phyloP scores from a whole-genome alignment of 2,329 filamentous ascomycete species.

The Ophiostoma pallidulum region DNA sequence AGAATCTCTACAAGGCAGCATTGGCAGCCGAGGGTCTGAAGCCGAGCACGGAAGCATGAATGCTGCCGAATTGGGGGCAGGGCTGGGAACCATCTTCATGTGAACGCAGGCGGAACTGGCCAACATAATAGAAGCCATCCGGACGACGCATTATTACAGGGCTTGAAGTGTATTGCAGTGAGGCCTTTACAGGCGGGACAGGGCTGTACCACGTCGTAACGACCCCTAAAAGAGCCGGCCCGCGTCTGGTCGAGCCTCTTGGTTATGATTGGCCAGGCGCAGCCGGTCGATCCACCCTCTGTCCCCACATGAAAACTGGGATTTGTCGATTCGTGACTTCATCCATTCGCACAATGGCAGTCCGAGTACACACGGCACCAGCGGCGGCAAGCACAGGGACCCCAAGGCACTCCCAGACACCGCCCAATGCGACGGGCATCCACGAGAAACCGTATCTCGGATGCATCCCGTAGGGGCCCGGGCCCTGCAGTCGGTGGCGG shows the following conservation, averaged over 20 bases:
- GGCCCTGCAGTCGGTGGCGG: constrained; percentile 18
- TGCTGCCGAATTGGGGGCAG: neutral
- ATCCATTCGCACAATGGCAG: neutral
- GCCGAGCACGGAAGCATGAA: constrained; percentile 14
- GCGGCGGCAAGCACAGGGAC: neutral
- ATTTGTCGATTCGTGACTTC: neutral
- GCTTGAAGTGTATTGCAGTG: no score
- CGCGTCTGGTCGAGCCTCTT: no score
- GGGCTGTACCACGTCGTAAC: no score
- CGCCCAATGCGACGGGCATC: constrained; percentile 5
- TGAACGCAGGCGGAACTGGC: no score
- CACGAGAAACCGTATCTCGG: constrained; percentile 13
- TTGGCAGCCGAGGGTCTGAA: constrained; percentile 18
- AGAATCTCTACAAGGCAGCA: constrained; percentile 23
- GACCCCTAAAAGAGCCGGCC: no score
- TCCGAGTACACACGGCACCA: neutral
- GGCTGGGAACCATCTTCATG: neutral
- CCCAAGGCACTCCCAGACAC: neutral
- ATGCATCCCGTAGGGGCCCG: constrained; percentile 21
- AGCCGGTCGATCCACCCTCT: neutral
- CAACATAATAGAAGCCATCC: no score
- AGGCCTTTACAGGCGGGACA: no score
- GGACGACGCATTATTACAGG: no score
- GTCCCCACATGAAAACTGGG: neutral
- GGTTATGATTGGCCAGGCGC: neutral